A percentile compares a stretch with the other conserved stretches of the same genome.
Evolutionary conservation across 2,329 filamentous ascomycete species (phyloP).

Genomic region (Verticillium zaregamsianum): DNA sequence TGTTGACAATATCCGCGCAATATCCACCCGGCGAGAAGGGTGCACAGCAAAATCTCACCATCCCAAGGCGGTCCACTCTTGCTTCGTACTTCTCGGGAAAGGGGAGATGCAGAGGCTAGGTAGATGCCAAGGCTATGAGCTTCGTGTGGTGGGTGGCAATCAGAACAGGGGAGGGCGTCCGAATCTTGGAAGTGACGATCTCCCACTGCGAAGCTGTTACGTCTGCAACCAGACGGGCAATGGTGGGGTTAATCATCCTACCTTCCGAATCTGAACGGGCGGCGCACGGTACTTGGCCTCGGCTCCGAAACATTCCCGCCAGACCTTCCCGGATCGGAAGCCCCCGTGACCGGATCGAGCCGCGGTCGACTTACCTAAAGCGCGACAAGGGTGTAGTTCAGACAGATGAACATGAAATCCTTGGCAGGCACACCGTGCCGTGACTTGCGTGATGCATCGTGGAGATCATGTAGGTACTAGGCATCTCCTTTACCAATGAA

Average conservation of each 20-base stretch:
- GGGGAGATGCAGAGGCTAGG: too few species aligned
- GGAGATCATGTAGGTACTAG: background rate
- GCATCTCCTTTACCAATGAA: background rate
- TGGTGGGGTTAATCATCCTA: background rate
- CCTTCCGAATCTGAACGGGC: background rate
- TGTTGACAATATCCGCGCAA: background rate
- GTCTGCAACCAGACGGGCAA: background rate
- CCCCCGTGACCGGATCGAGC: background rate
- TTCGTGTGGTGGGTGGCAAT: too few species aligned
- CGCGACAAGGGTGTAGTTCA: background rate
- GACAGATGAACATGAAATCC: background rate
- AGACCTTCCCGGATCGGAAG: background rate
- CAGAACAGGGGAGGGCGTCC: background rate
- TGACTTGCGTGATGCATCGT: background rate
- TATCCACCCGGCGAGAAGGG: background rate
- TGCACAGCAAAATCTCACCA: too few species aligned
- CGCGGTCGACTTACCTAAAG: background rate
- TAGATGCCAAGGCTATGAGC: too few species aligned
- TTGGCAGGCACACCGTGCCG: background rate
- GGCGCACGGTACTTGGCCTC: background rate
- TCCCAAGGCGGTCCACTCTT: too few species aligned
- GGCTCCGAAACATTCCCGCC: background rate
- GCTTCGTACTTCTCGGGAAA: too few species aligned
- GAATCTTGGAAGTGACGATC: background rate
- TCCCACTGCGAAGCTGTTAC: background rate